Evolutionary conservation across 108 stramenopile species (phyloP), one percentile per base, ranked within the genome.

Genomic region (Nitzschia putrida): DNA sequence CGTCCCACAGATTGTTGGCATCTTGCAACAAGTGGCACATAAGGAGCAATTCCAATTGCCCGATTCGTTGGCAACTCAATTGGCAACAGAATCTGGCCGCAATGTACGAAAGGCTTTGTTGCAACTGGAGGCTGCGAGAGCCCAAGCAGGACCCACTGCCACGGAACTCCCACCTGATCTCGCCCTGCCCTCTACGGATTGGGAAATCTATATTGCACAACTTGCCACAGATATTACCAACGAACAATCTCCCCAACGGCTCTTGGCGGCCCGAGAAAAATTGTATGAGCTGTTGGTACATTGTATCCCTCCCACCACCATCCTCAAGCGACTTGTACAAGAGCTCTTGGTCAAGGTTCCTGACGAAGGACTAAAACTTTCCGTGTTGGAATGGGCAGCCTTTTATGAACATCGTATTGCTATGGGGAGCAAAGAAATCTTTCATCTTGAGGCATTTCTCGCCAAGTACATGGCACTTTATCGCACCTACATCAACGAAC

Each of bases 381-480:
- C 98, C 61, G 93, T 98, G 11, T 65, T 94, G 22, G 76, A 83
- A 55, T 97, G 96, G 93, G 99, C 98, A 1, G 95, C 97, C 9
- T 96, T 96, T 75, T 98, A 98, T 78, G 98, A 97, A 76, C 95
- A 96, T 71, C 89, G 97, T 13, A 74, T 99, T 57, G 78, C 83
- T 20, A 69, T 78, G 80, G 98, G 99, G 39, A 83, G 85, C 76
- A 99, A 99, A 82, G 98, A 99, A 54, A 97, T 99, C 34, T 96
- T 98, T 80, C 99, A 99, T 80, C 76, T 99, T 61, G 99, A 99
- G 74, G 98, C 99, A 5, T 99, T 99, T 77, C 77, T 98, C 42
- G 97, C 97, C 44, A 97, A 97, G 82, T 97, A 88, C 80, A 98
- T 99, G 99, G 87, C 90, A 7, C 72, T 97, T 56, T 98, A 98